These are phyloP conservation scores for Aspergillus unguis DNA, from an alignment of 2,329 filamentous ascomycete genomes.

Conservation along the genomic window DNA sequence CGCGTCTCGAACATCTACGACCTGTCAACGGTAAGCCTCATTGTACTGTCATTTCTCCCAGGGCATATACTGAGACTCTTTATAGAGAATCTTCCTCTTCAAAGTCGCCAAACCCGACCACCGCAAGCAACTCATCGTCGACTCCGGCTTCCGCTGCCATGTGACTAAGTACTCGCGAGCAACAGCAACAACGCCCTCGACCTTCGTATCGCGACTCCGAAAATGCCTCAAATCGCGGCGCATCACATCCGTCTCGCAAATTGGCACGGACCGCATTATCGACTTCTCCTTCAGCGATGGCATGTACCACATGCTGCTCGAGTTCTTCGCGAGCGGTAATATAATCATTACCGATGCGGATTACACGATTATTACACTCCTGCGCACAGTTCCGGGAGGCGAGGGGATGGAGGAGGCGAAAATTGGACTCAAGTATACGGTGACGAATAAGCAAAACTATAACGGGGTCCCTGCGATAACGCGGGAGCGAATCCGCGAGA, in stretches of 20 bases:
- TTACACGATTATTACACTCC: constrained; percentile 73
- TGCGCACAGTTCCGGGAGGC: constrained; percentile 75
- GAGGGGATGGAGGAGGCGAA: constrained; percentile 80
- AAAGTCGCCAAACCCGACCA: constrained; percentile 89
- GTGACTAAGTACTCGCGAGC: constrained; percentile 86
- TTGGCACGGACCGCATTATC: constrained; percentile 90
- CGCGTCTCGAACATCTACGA: constrained; percentile 95
- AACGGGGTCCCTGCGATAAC: constrained; percentile 71
- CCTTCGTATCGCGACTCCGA: constrained; percentile 78
- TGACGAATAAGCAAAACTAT: constrained; percentile 82
- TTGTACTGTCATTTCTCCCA: neutral
- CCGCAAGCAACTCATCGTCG: constrained; percentile 85
- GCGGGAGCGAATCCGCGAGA: constrained; percentile 65
- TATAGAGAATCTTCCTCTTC: constrained; percentile 80
- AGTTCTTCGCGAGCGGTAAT: constrained; percentile 96
- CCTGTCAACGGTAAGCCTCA: constrained; percentile 66
- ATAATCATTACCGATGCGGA: constrained; percentile 86
- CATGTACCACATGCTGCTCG: constrained; percentile 78
- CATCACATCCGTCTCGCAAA: constrained; percentile 74
- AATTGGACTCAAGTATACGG: constrained; percentile 71
- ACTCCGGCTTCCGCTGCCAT: constrained; percentile 94
- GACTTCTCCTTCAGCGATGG: constrained; percentile 93
- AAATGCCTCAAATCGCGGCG: constrained; percentile 85
- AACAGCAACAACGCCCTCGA: constrained; percentile 77
- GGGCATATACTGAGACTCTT: neutral